Base-by-base conservation (phyloP, 768 basidiomycete species). In the Lentinula raphanica region DNA sequence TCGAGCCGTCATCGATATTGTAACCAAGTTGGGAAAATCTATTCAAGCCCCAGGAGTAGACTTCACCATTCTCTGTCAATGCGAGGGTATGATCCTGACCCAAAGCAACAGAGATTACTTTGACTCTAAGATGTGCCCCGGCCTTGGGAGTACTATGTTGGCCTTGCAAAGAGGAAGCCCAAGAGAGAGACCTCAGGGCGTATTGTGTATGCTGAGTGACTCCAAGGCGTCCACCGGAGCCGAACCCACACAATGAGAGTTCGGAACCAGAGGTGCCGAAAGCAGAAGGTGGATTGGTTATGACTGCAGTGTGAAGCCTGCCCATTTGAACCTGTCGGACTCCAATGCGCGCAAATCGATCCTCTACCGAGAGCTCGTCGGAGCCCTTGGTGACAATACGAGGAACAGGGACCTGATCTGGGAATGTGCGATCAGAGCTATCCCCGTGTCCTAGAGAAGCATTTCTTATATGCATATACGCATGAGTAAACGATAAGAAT, bases 41-140 rank as follows among this genome's bases (percentile, higher is more conserved):
- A 63, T 95, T 95, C 25, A 92, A 71, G 13, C 93, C 97, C 92
- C 94, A 98, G 23, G 87, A 93, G 38, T 87, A 82, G 3, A 98
- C 83, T 65, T 94, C 92, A 3, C 96, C 94, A 0, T 79, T 68
- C 25, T 76, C 81, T 0, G 94, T 95, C 28, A 98, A 74, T 1
- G 85, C 90, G 28, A 98, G 82, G 0, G 95, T 95, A 67, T 98
- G 97, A 65, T 99, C 97, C 69, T 96, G 96, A 11, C 92, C 95
- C 6, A 94, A 76, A 0, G 94, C 92, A 25, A 98, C 81, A 13
- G 84, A 75, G 5, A 77, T 72, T 29, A 94, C 79, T 0, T 74
- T 73, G 38, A 84, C 76, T 11, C 31, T 44, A n/a, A 17, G 31
- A 15, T 57, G 56, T 15, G 31, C 13, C 2, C 12, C 23, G 39